Evolutionary conservation across 768 basidiomycete genomes (phyloP).

Genomic region (Hemileccinum rubropunctum): DNA sequence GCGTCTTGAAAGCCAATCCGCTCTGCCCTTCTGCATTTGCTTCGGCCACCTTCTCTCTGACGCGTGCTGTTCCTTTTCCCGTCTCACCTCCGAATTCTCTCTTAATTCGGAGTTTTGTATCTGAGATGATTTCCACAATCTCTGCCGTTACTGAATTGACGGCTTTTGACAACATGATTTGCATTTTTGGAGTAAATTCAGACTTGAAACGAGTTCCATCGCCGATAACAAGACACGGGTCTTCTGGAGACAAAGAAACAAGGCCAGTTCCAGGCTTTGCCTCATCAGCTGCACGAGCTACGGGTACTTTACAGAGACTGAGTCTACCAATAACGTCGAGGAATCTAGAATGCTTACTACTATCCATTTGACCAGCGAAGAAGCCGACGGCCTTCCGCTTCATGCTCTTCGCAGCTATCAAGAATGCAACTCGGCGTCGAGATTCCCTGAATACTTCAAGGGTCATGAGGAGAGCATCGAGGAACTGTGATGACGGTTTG

Average conservation of each 20-base stretch:
- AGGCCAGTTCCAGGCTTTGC: slow-evolving; percentile 74
- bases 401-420: slow-evolving; percentile 91
- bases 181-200: slow-evolving; percentile 74
- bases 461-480: slow-evolving; percentile 84
- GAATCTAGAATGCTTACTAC: slow-evolving; percentile 54
- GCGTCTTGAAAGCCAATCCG: slow-evolving; percentile 76
- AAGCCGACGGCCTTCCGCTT: slow-evolving; percentile 73
- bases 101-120: slow-evolving; percentile 81
- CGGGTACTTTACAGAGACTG: slow-evolving; percentile 64
- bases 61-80: slow-evolving; percentile 65
- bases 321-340: slow-evolving; percentile 5
- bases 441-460: slow-evolving; percentile 86
- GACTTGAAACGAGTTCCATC: slow-evolving; percentile 72
- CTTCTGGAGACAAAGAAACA: slow-evolving; percentile 66
- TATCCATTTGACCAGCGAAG: slow-evolving; percentile 79
- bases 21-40: slow-evolving; percentile 47
- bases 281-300: slow-evolving; percentile 85
- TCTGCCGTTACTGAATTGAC: slow-evolving; percentile 77
- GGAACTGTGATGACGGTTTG: slow-evolving; percentile 56
- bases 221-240: slow-evolving; percentile 84
- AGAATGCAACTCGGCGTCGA: slow-evolving; percentile 75
- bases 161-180: slow-evolving; percentile 83
- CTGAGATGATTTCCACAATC: slow-evolving; percentile 84
- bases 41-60: slow-evolving; percentile 68
- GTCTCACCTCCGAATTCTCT: slow-evolving; percentile 83